Evolutionary conservation across 2,329 filamentous ascomycete species (phyloP).

Genomic region (Reticulascus tulasneorum): DNA sequence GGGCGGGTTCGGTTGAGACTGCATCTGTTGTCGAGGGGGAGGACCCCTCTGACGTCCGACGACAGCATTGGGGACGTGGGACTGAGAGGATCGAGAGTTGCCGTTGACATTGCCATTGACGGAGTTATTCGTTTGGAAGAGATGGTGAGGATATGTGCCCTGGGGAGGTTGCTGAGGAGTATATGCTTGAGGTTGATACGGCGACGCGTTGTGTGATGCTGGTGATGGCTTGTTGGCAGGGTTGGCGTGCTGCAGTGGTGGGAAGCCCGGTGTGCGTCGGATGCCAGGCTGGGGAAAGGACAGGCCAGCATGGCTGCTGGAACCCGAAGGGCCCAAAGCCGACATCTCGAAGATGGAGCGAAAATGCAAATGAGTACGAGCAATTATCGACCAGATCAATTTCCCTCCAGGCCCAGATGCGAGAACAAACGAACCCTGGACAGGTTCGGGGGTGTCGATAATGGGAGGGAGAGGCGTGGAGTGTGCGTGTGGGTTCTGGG

Average conservation of each 20-base stretch:
- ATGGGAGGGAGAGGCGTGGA: constrained; percentile 37
- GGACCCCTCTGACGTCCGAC: constrained; percentile 40
- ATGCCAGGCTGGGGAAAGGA: constrained; percentile 47
- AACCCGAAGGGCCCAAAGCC: constrained; percentile 44
- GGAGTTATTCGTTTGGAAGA: constrained; percentile 45
- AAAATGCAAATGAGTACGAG: not conserved
- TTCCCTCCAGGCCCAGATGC: too few species aligned
- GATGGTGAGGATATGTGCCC: constrained; percentile 46
- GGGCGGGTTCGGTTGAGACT: constrained; percentile 31
- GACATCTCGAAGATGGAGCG: constrained; percentile 31
- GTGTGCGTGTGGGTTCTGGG: constrained; percentile 23
- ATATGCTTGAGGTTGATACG: constrained; percentile 52
- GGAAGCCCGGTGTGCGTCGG: constrained; percentile 39
- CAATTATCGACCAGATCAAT: not conserved
- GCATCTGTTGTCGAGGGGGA: constrained; percentile 42
- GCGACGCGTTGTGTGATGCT: constrained; percentile 49
- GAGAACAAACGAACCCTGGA: constrained; percentile 16
- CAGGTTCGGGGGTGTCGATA: constrained; percentile 35
- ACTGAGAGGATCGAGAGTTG: constrained; percentile 38
- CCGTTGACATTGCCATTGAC: constrained; percentile 47
- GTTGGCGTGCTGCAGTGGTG: constrained; percentile 43
- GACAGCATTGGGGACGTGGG: constrained; percentile 45
- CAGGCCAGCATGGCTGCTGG: constrained; percentile 50
- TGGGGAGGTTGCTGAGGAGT: constrained; percentile 47
- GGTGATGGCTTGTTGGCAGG: constrained; percentile 53